Percentiles rank a stretch among this genome's conserved stretches.
Evolutionary conservation across 1,284 basidiomycete genomes (phyloP).

Genomic region (Malassezia sympodialis): DNA sequence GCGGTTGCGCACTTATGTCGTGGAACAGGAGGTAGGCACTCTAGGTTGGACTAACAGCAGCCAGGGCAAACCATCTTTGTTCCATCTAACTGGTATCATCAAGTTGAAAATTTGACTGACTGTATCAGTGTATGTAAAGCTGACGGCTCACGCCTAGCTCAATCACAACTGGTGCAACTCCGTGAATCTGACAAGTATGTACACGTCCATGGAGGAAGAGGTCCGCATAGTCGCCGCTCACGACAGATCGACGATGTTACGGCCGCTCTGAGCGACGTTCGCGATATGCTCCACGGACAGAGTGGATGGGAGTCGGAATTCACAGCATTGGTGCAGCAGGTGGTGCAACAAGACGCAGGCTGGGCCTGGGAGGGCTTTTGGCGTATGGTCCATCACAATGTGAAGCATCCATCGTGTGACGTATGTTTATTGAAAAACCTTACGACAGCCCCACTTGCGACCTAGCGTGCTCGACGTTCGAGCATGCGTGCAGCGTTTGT

Average conservation of each 20-base stretch:
- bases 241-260: slow-evolving; percentile 42
- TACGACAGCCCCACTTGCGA: background rate
- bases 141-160: slow-evolving; percentile 12
- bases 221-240: slow-evolving; percentile 20
- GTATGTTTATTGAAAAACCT: background rate
- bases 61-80: slow-evolving; percentile 36
- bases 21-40: slow-evolving; percentile 10
- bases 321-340: slow-evolving; percentile 23
- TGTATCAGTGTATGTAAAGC: slow-evolving; percentile 18
- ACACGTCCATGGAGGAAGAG: slow-evolving; percentile 48
- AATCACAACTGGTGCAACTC: slow-evolving; percentile 52
- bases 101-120: slow-evolving; percentile 43
- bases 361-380: slow-evolving; percentile 45
- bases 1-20: slow-evolving; percentile 7
- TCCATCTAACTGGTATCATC: slow-evolving; percentile 47
- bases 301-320: slow-evolving; percentile 30
- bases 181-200: slow-evolving; percentile 51
- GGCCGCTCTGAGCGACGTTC: slow-evolving; percentile 51
- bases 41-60: slow-evolving; percentile 5
- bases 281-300: slow-evolving; percentile 44
- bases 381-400: slow-evolving; percentile 30
- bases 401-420: slow-evolving; percentile 14
- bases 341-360: slow-evolving; percentile 33
- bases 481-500: background rate
- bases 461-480: background rate